Conservation (phyloP, 495 filamentous ascomycete genomes). For the Talaromyces adpressus region DNA sequence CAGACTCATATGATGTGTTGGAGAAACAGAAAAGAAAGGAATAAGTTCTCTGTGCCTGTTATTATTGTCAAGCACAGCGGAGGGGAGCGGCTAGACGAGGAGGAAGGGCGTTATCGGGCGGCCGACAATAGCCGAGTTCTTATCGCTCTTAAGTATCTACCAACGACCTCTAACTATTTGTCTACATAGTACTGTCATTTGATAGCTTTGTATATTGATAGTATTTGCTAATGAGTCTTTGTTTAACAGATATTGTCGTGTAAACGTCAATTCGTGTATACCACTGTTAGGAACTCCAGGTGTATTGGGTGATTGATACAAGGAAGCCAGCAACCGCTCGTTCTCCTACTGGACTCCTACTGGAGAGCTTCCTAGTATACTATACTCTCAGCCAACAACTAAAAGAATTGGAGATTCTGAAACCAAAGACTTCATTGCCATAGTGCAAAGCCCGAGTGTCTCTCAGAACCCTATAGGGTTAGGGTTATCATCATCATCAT, state of each 20-base stretch:
- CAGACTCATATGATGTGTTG: conserved; percentile 1
- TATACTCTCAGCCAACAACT: too few species aligned
- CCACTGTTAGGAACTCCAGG: background rate
- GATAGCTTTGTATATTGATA: background rate
- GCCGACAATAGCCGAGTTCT: conserved; percentile 37
- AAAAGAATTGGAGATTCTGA: too few species aligned
- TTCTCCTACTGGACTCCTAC: background rate
- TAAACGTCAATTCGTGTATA: background rate
- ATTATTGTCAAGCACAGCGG: background rate
- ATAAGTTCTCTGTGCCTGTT: background rate
- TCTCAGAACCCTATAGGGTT: background rate
- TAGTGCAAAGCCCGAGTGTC: too few species aligned
- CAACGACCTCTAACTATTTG: too few species aligned
- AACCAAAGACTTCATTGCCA: too few species aligned
- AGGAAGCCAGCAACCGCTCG: background rate
- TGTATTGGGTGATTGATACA: background rate
- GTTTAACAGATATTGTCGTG: background rate
- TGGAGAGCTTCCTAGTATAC: too few species aligned
- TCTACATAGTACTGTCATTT: too few species aligned
- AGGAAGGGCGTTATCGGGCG: conserved; percentile 7
- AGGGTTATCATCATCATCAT: background rate
- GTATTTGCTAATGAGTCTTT: background rate
- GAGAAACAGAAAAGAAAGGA: conserved; percentile 9
- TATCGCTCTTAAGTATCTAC: background rate
- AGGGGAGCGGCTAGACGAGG: conserved; percentile 2